A percentile compares a stretch with the other conserved stretches of the same genome.
phyloP scores from a whole-genome alignment of 305 asterid species.

The Euphrasia arctica region DNA sequence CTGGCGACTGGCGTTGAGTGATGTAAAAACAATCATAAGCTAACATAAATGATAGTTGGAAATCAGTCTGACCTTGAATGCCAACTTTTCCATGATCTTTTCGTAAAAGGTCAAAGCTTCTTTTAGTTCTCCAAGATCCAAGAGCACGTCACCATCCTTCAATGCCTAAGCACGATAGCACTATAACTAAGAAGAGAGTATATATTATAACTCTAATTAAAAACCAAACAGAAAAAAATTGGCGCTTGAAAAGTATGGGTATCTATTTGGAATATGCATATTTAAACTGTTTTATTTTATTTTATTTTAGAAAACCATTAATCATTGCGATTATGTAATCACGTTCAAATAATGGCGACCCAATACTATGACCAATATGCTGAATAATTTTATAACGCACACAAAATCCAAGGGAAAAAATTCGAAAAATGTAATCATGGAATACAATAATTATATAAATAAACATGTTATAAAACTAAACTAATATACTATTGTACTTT shows the following conservation, averaged over 20 bases:
- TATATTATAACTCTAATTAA: conserved; percentile 33
- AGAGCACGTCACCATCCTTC: conserved; percentile 71
- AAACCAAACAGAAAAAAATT: background rate
- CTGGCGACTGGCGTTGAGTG: too few species aligned
- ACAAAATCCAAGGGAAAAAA: too few species aligned
- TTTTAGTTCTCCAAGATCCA: conserved; percentile 81
- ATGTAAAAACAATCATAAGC: too few species aligned
- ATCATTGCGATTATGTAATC: too few species aligned
- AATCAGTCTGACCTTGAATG: conserved; percentile 54
- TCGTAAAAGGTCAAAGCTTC: conserved; percentile 76
- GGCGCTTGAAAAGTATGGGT: background rate
- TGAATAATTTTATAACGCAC: too few species aligned
- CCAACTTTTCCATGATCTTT: conserved; percentile 66
- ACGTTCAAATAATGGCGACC: too few species aligned
- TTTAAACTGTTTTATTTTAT: too few species aligned
- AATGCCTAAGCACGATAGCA: conserved; percentile 69
- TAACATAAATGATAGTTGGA: conserved; percentile 8
- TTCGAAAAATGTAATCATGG: background rate
- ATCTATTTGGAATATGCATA: too few species aligned
- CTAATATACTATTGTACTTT: background rate
- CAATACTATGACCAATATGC: too few species aligned
- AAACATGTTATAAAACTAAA: background rate
- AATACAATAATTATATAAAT: too few species aligned
- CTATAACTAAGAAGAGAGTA: conserved; percentile 64
- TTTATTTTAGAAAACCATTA: too few species aligned